Evolutionary conservation across 352 stramenopile species (phyloP).

Genomic region (Aphanomyces stellatus): DNA sequence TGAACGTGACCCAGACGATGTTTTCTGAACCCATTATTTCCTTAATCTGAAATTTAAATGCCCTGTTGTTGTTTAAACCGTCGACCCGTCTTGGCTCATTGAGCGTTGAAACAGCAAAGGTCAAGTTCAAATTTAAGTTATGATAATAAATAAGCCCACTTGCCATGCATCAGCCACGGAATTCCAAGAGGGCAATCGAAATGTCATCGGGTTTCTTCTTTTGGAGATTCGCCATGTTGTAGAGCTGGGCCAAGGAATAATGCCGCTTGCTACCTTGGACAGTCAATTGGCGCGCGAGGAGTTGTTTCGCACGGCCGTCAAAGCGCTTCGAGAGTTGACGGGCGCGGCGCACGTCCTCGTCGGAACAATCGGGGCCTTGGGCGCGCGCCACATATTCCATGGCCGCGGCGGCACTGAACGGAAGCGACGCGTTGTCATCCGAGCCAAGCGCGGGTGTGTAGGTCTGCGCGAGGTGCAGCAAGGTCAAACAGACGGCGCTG

Average conservation of each 20-base stretch:
- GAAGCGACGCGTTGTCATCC: not conserved
- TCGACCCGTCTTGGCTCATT: no score
- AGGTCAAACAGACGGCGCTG: not conserved
- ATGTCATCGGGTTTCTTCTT: conserved; percentile 77
- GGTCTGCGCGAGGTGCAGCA: conserved; percentile 34
- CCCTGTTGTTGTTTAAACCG: no score
- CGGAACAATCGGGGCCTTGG: conserved; percentile 8
- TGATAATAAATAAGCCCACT: not conserved
- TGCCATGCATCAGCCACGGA: no score
- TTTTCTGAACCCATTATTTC: no score
- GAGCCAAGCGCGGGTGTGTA: not conserved
- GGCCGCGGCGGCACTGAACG: not conserved
- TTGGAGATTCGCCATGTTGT: conserved; percentile 63
- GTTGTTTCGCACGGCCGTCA: conserved; percentile 41
- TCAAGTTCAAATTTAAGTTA: no score
- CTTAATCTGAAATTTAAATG: no score
- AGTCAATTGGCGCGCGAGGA: conserved; percentile 45
- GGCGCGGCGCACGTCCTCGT: conserved; percentile 26
- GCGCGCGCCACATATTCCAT: conserved; percentile 48
- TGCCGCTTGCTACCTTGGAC: conserved; percentile 49
- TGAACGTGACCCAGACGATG: no score
- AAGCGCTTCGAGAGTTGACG: not conserved
- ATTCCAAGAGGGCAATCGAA: conserved; percentile 41
- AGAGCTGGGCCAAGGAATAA: conserved; percentile 59
- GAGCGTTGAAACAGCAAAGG: no score